phyloP scores from a whole-genome alignment of 352 stramenopile genomes.

The Phytophthora europaea region DNA sequence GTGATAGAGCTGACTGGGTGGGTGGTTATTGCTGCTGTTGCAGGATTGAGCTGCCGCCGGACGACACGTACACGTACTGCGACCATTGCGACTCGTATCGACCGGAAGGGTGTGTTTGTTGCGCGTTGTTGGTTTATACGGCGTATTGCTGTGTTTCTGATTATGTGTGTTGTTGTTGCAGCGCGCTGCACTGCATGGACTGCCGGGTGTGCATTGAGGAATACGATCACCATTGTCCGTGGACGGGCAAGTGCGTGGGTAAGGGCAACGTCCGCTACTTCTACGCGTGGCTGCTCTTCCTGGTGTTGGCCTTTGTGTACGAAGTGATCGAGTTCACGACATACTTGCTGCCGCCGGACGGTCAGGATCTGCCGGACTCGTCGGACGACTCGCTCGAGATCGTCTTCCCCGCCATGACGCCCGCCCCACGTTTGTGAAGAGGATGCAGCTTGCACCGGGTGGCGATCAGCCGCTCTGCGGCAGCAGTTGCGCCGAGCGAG shows the following conservation, averaged over 20 bases:
- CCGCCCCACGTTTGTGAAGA: conserved; percentile 27
- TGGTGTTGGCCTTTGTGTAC: conserved; percentile 90
- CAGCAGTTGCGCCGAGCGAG: neutral
- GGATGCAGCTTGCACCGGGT: conserved; percentile 18
- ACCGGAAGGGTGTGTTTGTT: conserved; percentile 55
- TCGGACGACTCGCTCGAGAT: conserved; percentile 50
- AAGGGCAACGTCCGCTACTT: conserved; percentile 77
- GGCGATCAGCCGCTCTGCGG: conserved; percentile 12
- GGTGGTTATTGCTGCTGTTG: conserved; percentile 7
- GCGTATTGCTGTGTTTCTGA: conserved; percentile 4
- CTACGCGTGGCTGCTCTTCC: conserved; percentile 86
- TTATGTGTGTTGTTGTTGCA: conserved; percentile 28
- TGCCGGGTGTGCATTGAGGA: conserved; percentile 90
- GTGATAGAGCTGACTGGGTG: conserved; percentile 6
- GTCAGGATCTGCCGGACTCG: conserved; percentile 48
- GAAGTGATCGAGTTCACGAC: conserved; percentile 91
- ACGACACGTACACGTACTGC: conserved; percentile 82
- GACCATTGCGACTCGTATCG: conserved; percentile 85
- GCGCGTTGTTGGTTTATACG: neutral
- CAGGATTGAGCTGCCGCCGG: conserved; percentile 46
- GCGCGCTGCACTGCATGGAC: conserved; percentile 87
- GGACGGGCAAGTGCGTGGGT: conserved; percentile 93
- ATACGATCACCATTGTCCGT: conserved; percentile 95
- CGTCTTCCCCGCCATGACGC: conserved; percentile 22
- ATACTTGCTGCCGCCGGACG: conserved; percentile 80